A percentile compares a stretch with the other conserved stretches of the same genome.
Evolutionary conservation across 2,329 filamentous ascomycete species (phyloP).

Genomic region (Fusarium staphyleae): DNA sequence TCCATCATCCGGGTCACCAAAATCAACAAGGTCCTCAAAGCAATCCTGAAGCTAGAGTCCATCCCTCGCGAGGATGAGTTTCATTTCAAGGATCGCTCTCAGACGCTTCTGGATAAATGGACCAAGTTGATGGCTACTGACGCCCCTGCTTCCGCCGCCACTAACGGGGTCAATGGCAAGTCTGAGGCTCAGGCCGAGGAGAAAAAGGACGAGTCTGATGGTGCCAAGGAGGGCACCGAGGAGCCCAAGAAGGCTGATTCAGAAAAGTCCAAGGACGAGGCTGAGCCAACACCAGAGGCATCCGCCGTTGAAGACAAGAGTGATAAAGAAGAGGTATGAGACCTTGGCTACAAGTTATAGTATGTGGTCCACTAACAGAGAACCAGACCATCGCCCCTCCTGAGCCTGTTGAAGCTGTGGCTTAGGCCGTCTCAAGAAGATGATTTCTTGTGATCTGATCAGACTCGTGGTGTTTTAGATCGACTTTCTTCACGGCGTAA

Average conservation of each 20-base stretch:
- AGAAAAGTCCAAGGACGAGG: slow-evolving; percentile 36
- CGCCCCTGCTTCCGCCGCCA: slow-evolving; percentile 47
- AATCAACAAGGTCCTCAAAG: slow-evolving; percentile 98
- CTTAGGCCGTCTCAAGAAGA: slow-evolving; percentile 36
- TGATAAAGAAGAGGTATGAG: slow-evolving; percentile 48
- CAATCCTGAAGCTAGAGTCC: slow-evolving; percentile 83
- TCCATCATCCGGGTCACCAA: slow-evolving; percentile 90
- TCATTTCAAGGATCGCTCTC: slow-evolving; percentile 85
- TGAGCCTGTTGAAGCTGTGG: slow-evolving; percentile 49
- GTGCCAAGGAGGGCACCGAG: slow-evolving; percentile 50
- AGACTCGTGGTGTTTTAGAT: slow-evolving; percentile 35
- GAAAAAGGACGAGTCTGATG: slow-evolving; percentile 53
- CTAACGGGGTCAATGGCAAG: slow-evolving; percentile 59
- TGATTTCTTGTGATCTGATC: slow-evolving; percentile 11
- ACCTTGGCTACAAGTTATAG: background rate
- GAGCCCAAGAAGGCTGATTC: slow-evolving; percentile 48
- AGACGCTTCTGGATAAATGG: slow-evolving; percentile 85
- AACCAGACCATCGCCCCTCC: slow-evolving; percentile 41
- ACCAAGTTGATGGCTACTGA: slow-evolving; percentile 78
- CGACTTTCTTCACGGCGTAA: slow-evolving; percentile 39
- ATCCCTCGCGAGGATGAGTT: slow-evolving; percentile 92
- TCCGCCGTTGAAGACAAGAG: slow-evolving; percentile 34
- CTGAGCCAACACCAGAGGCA: slow-evolving; percentile 30
- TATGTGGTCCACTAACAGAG: slow-evolving; percentile 15
- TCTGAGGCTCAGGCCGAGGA: slow-evolving; percentile 48